These are phyloP conservation scores for Davidsoniella australis DNA, from an alignment of 2,329 filamentous ascomycete genomes.

Conservation along the genomic window DNA sequence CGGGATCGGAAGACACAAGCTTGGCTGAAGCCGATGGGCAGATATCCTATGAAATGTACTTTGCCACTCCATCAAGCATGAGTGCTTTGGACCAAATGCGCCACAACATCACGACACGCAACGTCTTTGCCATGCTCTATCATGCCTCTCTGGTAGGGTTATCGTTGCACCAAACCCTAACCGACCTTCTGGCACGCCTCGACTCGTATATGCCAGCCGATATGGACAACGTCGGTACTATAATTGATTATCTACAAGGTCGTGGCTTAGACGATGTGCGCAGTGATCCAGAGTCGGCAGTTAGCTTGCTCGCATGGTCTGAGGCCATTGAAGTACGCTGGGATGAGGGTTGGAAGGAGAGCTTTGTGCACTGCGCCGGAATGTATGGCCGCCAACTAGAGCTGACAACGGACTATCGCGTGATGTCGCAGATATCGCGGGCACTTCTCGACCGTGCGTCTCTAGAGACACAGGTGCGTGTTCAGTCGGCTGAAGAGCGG, in stretches of 20 bases:
- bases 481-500: conserved; percentile 44
- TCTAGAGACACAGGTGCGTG: conserved; percentile 43
- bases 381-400: conserved; percentile 38
- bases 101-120: conserved; percentile 49
- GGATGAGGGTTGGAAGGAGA: conserved; percentile 51
- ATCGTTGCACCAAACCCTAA: conserved; percentile 44
- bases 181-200: conserved; percentile 43
- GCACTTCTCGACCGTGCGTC: conserved; percentile 44
- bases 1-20: conserved; percentile 25
- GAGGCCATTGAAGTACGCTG: conserved; percentile 44
- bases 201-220: conserved; percentile 39
- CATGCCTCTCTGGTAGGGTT: conserved; percentile 47
- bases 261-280: conserved; percentile 48
- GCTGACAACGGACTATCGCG: conserved; percentile 35
- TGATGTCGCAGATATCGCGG: conserved; percentile 42
- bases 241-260: conserved; percentile 42
- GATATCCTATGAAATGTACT: conserved; percentile 46
- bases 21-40: conserved; percentile 33
- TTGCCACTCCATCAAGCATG: conserved; percentile 36
- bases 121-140: conserved; percentile 49
- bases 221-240: conserved; percentile 38
- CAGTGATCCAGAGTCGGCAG: conserved; percentile 39
- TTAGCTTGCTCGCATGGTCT: conserved; percentile 47
- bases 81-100: conserved; percentile 31
- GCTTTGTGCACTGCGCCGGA: conserved; percentile 49